Evolutionary conservation across 2,329 filamentous ascomycete genomes (phyloP).

Genomic region (Xylaria polymorpha): DNA sequence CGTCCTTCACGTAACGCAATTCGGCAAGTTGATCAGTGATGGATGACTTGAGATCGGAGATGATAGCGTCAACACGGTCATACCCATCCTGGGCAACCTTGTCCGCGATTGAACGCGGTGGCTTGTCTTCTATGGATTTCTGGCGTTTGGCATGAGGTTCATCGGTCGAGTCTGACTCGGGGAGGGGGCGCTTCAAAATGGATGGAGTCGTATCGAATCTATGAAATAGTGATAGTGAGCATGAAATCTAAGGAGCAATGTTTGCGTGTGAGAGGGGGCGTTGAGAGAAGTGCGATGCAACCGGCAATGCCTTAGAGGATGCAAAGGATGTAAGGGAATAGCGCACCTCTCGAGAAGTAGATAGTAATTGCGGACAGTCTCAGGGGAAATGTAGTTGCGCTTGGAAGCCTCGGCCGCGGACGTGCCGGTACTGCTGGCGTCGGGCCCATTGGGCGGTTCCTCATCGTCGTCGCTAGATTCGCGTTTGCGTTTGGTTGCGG

Average conservation of each 20-base stretch:
- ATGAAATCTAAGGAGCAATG: conserved; percentile 2
- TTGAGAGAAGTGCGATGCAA: conserved; percentile 9
- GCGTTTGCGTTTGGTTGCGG: conserved; percentile 51
- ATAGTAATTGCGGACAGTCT: conserved; percentile 47
- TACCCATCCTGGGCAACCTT: conserved; percentile 66
- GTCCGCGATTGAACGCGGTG: conserved; percentile 61
- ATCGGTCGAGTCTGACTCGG: conserved; percentile 56
- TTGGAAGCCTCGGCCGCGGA: conserved; percentile 20
- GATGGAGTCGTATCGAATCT: conserved; percentile 67
- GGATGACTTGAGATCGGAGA: conserved; percentile 65
- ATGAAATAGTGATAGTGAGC: conserved; percentile 23
- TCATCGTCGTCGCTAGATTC: conserved; percentile 44
- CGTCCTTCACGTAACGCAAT: conserved; percentile 48
- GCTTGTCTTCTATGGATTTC: conserved; percentile 62
- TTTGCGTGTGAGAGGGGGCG: neutral
- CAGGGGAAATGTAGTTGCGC: conserved; percentile 42
- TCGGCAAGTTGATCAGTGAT: conserved; percentile 62
- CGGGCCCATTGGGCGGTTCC: conserved; percentile 39
- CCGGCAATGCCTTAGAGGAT: conserved; percentile 14
- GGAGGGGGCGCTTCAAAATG: conserved; percentile 66
- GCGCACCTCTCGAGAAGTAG: conserved; percentile 49
- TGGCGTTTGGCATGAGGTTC: conserved; percentile 71
- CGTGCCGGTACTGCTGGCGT: conserved; percentile 26
- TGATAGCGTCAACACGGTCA: conserved; percentile 72
- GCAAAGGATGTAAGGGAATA: conserved; percentile 17